Evolutionary conservation across 1,284 basidiomycete species (phyloP), one percentile per base, ranked within the genome.

Genomic region (Rhodotorula sp.): DNA sequence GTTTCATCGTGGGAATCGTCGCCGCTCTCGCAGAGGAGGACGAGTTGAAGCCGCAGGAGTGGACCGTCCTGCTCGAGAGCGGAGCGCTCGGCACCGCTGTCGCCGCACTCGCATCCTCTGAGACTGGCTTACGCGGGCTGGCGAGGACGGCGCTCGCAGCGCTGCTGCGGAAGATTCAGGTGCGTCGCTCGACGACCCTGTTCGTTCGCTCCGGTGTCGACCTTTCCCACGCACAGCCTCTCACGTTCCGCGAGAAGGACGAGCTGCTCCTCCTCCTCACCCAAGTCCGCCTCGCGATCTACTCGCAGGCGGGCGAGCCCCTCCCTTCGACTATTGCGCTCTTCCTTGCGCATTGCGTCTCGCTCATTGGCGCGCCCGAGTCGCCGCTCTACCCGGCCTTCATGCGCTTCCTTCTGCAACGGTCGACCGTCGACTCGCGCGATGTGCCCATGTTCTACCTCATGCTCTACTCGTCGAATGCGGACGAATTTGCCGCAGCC

Each of bases 381-480:
- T 69, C 66, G 44, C 55, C 71, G 3, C 62, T 74, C 14, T 76
- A 76, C 64, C 75, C 71, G 4, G 54, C 72, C 3, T 73, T 75
- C 62, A 61, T 56, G 41, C 68, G 71, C 5, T 76, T 76, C 68
- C 66, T 76, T 45, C 71, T 76, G 42, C 75, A 76, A 41, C 73
- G 75, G 21, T 58, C 75, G 48, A 63, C 66, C 9, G 14, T 76
- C 46, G 75, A 76, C 46, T 58, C 68, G 50, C 57, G 68, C 17
- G 75, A 76, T 48, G 75, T 76, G 16, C 75, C 75, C 14, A 72
- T 76, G 73, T 74, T 76, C 42, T 76, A 76, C 67, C 58, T 44
- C 45, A 66, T 74, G 64, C 48, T 76, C 21, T 76, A 65, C 49
- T 64, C 67, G 41, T 68, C 71, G 41, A 72, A 72, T 3, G 52